phyloP scores from a whole-genome alignment of 495 filamentous ascomycete genomes.

The Tuber umbilicatum region DNA sequence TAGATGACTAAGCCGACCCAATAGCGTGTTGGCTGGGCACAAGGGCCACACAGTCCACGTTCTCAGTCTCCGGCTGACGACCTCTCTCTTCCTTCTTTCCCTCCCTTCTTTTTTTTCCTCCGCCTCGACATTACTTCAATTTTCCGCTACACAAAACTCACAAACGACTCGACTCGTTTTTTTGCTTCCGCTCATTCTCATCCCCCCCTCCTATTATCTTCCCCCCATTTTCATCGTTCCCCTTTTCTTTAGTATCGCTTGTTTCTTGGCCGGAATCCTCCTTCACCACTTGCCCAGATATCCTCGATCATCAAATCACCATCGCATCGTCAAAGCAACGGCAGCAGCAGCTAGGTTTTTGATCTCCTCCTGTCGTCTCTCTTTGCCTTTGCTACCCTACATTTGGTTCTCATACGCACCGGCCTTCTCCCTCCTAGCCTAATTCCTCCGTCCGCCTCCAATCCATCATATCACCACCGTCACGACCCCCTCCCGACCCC shows the following conservation, averaged over 20 bases:
- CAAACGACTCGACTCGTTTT: neutral
- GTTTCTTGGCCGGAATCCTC: constrained; percentile 12
- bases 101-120: constrained; percentile 10
- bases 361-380: constrained; percentile 39
- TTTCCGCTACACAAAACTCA: constrained; percentile 3
- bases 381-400: constrained; percentile 34
- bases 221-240: constrained; percentile 15
- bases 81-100: constrained; percentile 14
- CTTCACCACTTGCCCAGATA: constrained; percentile 15
- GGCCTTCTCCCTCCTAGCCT: constrained; percentile 33
- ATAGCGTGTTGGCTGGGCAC: constrained; percentile 26
- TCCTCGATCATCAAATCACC: constrained; percentile 12
- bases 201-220: constrained; percentile 31
- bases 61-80: constrained; percentile 26
- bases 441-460: constrained; percentile 31
- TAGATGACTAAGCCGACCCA: constrained; percentile 25
- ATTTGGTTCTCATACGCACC: constrained; percentile 32
- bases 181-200: constrained; percentile 3
- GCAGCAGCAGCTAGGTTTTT: constrained; percentile 39
- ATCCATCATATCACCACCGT: constrained; percentile 35
- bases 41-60: constrained; percentile 32
- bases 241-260: constrained; percentile 12
- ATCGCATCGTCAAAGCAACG: constrained; percentile 18
- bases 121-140: constrained; percentile 6
- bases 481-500: constrained; percentile 33